Percentiles rank a stretch among this genome's conserved stretches.
phyloP scores from a whole-genome alignment of 805 yeast species.

The Candida krabiensis region DNA sequence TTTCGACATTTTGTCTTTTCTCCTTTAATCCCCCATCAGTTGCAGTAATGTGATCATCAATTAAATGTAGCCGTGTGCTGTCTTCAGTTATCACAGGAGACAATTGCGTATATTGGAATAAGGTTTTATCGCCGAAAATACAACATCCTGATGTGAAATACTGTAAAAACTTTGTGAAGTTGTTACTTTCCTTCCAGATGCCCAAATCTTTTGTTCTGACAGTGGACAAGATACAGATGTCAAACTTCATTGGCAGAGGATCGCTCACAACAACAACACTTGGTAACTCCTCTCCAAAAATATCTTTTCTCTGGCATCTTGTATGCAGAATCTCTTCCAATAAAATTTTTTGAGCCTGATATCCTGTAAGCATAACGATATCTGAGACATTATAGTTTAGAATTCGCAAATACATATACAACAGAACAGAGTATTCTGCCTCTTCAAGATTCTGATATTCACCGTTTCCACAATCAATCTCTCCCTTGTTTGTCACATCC shows the following conservation, averaged over 20 bases:
- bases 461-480: conserved; percentile 26
- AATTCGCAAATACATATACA: conserved; percentile 47
- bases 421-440: conserved; percentile 46
- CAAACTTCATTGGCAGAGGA: conserved; percentile 28
- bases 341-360: conserved; percentile 40
- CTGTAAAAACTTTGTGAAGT: conserved; percentile 10
- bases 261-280: conserved; percentile 28
- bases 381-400: conserved; percentile 40
- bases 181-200: conserved; percentile 15
- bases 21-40: conserved; percentile 8
- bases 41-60: too few relatives aligned
- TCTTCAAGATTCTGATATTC: conserved; percentile 42
- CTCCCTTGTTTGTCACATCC: conserved; percentile 32
- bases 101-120: too few relatives aligned
- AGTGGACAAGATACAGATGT: conserved; percentile 35
- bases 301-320: conserved; percentile 23
- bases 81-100: too few relatives aligned
- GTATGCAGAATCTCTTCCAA: conserved; percentile 40
- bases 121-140: conserved; percentile 13
- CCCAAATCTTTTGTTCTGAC: conserved; percentile 33
- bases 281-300: conserved; percentile 22
- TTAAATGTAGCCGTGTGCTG: too few relatives aligned
- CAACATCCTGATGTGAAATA: conserved; percentile 14
- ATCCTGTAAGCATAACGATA: conserved; percentile 43
- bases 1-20: conserved; percentile 9